Conservation (phyloP, 78 protist genomes). For the Fonticula alba region DNA sequence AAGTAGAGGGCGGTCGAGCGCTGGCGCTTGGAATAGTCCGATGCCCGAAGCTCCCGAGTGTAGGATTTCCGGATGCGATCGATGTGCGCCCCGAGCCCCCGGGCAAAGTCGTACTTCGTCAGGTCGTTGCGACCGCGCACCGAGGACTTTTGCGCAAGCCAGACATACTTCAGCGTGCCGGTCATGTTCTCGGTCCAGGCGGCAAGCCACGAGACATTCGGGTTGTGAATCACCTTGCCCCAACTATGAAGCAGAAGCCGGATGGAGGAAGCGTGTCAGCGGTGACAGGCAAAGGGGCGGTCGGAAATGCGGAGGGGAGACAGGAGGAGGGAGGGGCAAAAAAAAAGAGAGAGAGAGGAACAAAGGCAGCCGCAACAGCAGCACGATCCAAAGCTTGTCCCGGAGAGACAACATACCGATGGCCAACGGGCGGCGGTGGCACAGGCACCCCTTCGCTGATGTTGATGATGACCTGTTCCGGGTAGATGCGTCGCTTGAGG, state of each 20-base stretch:
- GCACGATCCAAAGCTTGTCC: conserved; percentile 1
- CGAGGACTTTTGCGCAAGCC: conserved; percentile 45
- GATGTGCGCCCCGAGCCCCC: conserved; percentile 59
- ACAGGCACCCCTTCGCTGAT: conserved; percentile 44
- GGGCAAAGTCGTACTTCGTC: conserved; percentile 80
- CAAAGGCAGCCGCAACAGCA: not conserved
- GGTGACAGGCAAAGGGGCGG: too few species aligned
- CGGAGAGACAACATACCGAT: conserved; percentile 13
- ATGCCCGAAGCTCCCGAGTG: conserved; percentile 2
- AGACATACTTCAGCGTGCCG: conserved; percentile 59
- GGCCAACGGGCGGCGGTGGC: conserved; percentile 77
- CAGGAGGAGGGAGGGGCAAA: too few species aligned
- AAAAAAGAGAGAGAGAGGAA: not conserved
- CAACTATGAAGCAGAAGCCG: too few species aligned
- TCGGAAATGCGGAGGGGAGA: too few species aligned
- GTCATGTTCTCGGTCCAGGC: conserved; percentile 70
- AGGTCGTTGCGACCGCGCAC: conserved; percentile 75
- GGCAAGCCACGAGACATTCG: conserved; percentile 88
- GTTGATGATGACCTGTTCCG: conserved; percentile 89
- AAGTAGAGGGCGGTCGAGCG: conserved; percentile 67
- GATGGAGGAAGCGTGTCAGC: too few species aligned
- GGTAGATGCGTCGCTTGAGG: conserved; percentile 71
- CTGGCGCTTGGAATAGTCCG: conserved; percentile 30
- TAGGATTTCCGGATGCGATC: conserved; percentile 46
- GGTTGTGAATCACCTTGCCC: conserved; percentile 42